Conservation (phyloP, 495 filamentous ascomycete genomes). For the Hamigera avellanea region DNA sequence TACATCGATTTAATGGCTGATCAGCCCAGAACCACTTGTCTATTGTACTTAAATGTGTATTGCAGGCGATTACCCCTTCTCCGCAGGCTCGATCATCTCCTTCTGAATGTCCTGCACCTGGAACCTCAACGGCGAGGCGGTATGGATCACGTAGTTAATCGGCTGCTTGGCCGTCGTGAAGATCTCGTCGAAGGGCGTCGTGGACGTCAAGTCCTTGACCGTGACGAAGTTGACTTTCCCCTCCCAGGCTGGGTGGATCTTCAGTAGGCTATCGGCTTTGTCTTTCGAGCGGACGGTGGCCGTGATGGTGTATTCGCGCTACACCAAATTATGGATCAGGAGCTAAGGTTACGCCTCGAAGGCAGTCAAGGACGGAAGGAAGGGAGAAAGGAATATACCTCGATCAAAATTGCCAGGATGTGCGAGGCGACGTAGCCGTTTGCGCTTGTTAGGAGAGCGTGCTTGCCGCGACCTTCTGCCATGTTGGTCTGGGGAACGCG, state of each 20-base stretch:
- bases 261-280: constrained; percentile 21
- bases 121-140: constrained; percentile 34
- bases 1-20: neutral
- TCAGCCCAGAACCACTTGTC: too few relatives aligned
- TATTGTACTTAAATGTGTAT: neutral
- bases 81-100: constrained; percentile 33
- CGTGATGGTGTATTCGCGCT: constrained; percentile 13
- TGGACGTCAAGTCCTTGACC: constrained; percentile 32
- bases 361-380: too few relatives aligned
- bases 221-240: constrained; percentile 27
- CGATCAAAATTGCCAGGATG: constrained; percentile 12
- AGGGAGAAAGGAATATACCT: too few relatives aligned
- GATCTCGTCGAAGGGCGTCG: constrained; percentile 32
- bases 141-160: constrained; percentile 38
- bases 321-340: neutral
- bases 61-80: constrained; percentile 4
- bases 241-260: constrained; percentile 17
- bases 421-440: constrained; percentile 40
- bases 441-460: constrained; percentile 36
- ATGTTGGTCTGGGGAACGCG: too few relatives aligned
- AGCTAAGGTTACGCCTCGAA: too few relatives aligned
- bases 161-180: constrained; percentile 24
- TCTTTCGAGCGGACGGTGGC: constrained; percentile 16
- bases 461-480: neutral
- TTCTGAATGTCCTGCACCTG: constrained; percentile 25